Evolutionary conservation across 345 rosid species (phyloP), one percentile per base, ranked within the genome.

Genomic region (Populus ilicifolia): DNA sequence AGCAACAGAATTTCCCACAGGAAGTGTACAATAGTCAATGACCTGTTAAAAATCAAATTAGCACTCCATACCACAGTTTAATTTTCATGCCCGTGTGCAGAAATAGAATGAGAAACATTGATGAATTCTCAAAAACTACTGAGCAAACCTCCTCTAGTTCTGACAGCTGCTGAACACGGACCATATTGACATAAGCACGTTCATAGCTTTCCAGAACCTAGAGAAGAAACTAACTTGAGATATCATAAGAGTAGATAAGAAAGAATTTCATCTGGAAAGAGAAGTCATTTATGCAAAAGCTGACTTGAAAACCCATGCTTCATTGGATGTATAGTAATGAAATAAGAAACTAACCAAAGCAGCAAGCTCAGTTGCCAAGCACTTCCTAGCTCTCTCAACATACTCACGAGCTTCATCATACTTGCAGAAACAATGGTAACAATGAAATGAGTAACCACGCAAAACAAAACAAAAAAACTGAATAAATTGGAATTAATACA

Each of bases 181-280:
- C 96, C 99, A 96, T 93, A 83, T 96, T 93, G 85, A 71, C 88
- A 77, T 96, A 96, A 43, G 99, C 98, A 83, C 99, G 97, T 73
- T 96, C 98, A 78, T 96, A 96, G 87, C 99, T 96, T 85, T 93
- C 98, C 84, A 96, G 84, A 85, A 96, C 99, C 99, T 96, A 73
- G 71, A 80, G 71, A 90, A 72, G 33, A 30, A 23, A 65, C 68
- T 20, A 38, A 16, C n/a, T 25, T 21, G 46, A 36, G 27, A n/a
- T 10, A 29, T 75, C 39, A 75, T 23, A 56, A 18, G 21, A 20
- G 7, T 14, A 6, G 23, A 8, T n/a, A 5, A 69, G 27, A 69
- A 21, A 18, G 43, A 67, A 38, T 9, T 65, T 33, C 21, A 30
- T 35, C 11, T 18, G 7, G 20, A 23, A 48, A 33, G 7, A 46